These are phyloP conservation scores for Rhizophagus prolifer DNA, from an alignment of 192 early-diverging fungal species.

Conservation along the genomic window DNA sequence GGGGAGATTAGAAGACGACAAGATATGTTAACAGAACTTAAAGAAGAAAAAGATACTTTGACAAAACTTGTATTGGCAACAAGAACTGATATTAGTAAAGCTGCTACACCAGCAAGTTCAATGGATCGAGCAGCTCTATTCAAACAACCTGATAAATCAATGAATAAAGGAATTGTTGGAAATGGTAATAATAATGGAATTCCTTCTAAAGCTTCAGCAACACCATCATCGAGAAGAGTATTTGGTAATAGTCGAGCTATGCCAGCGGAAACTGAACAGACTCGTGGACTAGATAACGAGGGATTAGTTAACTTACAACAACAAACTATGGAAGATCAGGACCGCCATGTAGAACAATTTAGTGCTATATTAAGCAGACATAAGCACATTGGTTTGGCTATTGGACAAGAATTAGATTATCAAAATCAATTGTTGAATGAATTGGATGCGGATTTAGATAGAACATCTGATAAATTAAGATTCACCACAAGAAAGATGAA, in stretches of 20 bases:
- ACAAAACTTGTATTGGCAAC: conserved; percentile 57
- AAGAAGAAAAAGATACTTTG: conserved; percentile 68
- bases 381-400: conserved; percentile 81
- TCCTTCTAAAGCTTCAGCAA: conserved; percentile 1
- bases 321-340: conserved; percentile 80
- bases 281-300: conserved; percentile 72
- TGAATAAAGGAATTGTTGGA: conserved; percentile 13
- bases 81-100: conserved; percentile 45
- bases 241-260: conserved; percentile 66
- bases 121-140: conserved; percentile 48
- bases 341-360: conserved; percentile 74
- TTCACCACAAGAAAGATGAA: conserved; percentile 80
- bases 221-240: conserved; percentile 46
- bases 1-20: conserved; percentile 76
- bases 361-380: conserved; percentile 77
- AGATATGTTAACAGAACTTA: conserved; percentile 72
- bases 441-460: conserved; percentile 75
- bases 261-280: conserved; percentile 77
- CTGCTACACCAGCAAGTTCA: conserved; percentile 39
- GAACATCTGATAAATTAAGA: conserved; percentile 72
- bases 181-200: conserved; percentile 18
- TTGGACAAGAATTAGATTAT: conserved; percentile 86
- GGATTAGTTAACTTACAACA: conserved; percentile 76
- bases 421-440: conserved; percentile 90
- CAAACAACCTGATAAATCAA: conserved; percentile 27